Conservation (phyloP, 2,329 filamentous ascomycete genomes). For the Helotiales sp. region DNA sequence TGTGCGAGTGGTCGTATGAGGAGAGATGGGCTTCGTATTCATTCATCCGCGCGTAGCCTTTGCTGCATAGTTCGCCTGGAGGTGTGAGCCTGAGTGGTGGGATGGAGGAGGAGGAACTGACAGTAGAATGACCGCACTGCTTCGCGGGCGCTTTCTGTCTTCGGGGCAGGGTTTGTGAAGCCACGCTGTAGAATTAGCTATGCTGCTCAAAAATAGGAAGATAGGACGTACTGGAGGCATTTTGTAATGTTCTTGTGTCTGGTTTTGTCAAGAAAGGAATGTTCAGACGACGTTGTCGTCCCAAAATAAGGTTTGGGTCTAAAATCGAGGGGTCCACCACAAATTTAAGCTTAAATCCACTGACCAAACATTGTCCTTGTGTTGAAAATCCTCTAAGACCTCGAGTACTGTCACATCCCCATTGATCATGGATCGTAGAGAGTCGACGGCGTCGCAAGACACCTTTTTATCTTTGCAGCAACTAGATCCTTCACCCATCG, state of each 20-base stretch:
- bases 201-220: background rate
- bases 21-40: conserved; percentile 95
- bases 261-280: background rate
- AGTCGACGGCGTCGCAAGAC: conserved; percentile 54
- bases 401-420: too few relatives aligned
- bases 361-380: conserved; percentile 28
- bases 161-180: conserved; percentile 52
- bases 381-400: conserved; percentile 14
- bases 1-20: conserved; percentile 95
- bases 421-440: conserved; percentile 43
- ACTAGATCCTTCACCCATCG: conserved; percentile 83
- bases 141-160: conserved; percentile 70
- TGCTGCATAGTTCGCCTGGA: conserved; percentile 77
- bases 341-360: conserved; percentile 27
- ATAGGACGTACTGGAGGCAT: conserved; percentile 60
- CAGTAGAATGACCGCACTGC: conserved; percentile 83
- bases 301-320: conserved; percentile 37
- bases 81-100: conserved; percentile 17
- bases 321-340: conserved; percentile 19
- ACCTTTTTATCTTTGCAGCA: conserved; percentile 72
- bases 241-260: conserved; percentile 28
- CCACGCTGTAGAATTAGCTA: conserved; percentile 46
- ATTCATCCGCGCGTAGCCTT: conserved; percentile 93
- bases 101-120: conserved; percentile 28
- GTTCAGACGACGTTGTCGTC: background rate